A percentile compares a stretch with the other conserved stretches of the same genome.
Evolutionary conservation across 1,284 basidiomycete species (phyloP).

Genomic region (Cryptococcus wingfieldii): DNA sequence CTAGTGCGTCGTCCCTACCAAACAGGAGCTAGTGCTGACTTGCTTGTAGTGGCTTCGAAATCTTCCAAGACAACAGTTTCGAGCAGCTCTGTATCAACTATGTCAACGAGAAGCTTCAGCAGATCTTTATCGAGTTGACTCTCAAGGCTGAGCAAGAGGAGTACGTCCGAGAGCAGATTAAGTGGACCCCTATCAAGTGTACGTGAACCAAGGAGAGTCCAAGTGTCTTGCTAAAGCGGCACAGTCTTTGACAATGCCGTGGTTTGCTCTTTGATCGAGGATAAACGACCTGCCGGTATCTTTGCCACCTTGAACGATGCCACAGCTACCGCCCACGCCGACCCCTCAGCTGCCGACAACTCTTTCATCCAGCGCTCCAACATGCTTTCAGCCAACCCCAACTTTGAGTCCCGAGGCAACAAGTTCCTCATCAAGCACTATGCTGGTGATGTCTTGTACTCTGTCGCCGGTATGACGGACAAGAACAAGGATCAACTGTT

Average conservation of each 20-base stretch:
- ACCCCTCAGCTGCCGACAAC: constrained; percentile 92
- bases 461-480: constrained; percentile 96
- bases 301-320: constrained; percentile 98
- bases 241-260: constrained; percentile 55
- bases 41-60: constrained; percentile 70
- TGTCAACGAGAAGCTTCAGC: constrained; percentile 98
- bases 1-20: constrained; percentile 53
- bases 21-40: constrained; percentile 3
- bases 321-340: constrained; percentile 95
- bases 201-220: constrained; percentile 1
- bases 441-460: constrained; percentile 98
- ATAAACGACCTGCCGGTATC: constrained; percentile 90
- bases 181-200: constrained; percentile 97
- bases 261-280: constrained; percentile 97
- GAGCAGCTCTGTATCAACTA: constrained; percentile 99
- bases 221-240: not conserved
- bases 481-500: constrained; percentile 98
- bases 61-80: constrained; percentile 95
- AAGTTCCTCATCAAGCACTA: constrained; percentile 93
- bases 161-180: constrained; percentile 96
- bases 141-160: constrained; percentile 99
- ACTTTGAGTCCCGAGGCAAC: constrained; percentile 85
- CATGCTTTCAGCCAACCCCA: constrained; percentile 72
- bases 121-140: constrained; percentile 98
- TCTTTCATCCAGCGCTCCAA: constrained; percentile 92